Conservation (phyloP, 2,329 filamentous ascomycete genomes). For the Fusarium humuli region DNA sequence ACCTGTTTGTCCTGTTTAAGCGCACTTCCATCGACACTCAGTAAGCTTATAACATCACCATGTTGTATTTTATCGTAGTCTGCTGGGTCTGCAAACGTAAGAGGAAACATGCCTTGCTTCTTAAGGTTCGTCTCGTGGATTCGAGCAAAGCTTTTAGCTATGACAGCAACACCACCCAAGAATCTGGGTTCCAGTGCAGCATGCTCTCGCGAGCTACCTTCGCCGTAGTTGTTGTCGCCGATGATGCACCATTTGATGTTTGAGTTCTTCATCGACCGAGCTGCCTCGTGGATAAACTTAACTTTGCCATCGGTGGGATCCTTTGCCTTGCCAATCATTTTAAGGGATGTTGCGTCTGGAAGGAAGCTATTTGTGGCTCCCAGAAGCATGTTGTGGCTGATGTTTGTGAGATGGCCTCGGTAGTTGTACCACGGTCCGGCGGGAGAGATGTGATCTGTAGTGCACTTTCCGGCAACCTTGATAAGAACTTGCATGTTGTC, state of each 20-base stretch:
- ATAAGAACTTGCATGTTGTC: slow-evolving; percentile 73
- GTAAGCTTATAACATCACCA: slow-evolving; percentile 18
- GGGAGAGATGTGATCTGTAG: slow-evolving; percentile 97
- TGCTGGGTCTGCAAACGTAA: slow-evolving; percentile 77
- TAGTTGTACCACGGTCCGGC: slow-evolving; percentile 97
- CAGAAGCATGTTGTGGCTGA: slow-evolving; percentile 95
- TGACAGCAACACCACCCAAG: slow-evolving; percentile 84
- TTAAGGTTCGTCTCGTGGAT: slow-evolving; percentile 95
- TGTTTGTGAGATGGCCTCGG: slow-evolving; percentile 98
- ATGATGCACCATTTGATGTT: background rate
- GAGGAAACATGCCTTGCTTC: slow-evolving; percentile 71
- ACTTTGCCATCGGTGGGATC: slow-evolving; percentile 74
- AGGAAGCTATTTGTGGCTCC: slow-evolving; percentile 79
- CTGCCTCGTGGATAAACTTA: slow-evolving; percentile 20
- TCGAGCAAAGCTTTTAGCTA: slow-evolving; percentile 84
- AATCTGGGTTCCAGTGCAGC: slow-evolving; percentile 87
- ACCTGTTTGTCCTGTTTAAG: slow-evolving; percentile 20
- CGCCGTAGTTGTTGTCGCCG: slow-evolving; percentile 73
- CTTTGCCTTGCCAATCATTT: background rate
- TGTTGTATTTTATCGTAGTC: slow-evolving; percentile 79
- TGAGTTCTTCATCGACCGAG: background rate
- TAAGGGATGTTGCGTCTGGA: background rate
- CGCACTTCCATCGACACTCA: slow-evolving; percentile 11
- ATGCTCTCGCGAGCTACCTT: slow-evolving; percentile 87
- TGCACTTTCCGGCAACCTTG: slow-evolving; percentile 97